Conservation (phyloP, 176 grass and related monocot species). For the Carex cristatella region DNA sequence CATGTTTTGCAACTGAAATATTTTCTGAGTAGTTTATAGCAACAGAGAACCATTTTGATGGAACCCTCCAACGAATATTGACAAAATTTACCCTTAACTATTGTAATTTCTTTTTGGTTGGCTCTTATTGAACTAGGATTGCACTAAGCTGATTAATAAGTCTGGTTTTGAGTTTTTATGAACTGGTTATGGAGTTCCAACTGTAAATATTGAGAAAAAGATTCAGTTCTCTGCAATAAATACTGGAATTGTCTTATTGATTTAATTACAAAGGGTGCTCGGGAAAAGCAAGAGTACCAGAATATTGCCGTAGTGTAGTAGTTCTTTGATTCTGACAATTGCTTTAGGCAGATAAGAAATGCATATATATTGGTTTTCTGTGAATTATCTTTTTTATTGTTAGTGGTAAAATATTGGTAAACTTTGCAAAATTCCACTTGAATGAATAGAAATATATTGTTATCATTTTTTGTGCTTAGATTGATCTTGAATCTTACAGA, state of each 20-base stretch:
- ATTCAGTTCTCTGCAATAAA: neutral
- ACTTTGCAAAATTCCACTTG: neutral
- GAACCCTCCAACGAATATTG: neutral
- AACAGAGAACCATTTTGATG: neutral
- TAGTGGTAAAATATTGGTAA: neutral
- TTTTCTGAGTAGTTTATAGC: neutral
- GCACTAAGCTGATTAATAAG: neutral
- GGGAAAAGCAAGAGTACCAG: neutral
- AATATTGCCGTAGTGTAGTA: neutral
- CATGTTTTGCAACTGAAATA: neutral
- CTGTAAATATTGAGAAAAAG: neutral
- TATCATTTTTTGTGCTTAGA: neutral
- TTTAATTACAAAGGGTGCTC: neutral
- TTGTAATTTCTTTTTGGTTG: neutral
- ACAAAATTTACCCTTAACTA: neutral
- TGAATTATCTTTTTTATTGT: neutral
- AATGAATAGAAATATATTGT: neutral
- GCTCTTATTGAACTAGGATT: neutral
- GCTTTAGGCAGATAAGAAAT: neutral
- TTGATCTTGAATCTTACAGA: slow-evolving; percentile 44
- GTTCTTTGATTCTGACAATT: neutral
- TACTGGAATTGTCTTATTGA: neutral
- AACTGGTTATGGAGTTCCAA: neutral
- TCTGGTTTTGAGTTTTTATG: neutral
- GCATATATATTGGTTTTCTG: no score